A percentile compares a stretch with the other conserved stretches of the same genome.
phyloP scores from a whole-genome alignment of 129 eudicot genomes.

The Arctium minus region DNA sequence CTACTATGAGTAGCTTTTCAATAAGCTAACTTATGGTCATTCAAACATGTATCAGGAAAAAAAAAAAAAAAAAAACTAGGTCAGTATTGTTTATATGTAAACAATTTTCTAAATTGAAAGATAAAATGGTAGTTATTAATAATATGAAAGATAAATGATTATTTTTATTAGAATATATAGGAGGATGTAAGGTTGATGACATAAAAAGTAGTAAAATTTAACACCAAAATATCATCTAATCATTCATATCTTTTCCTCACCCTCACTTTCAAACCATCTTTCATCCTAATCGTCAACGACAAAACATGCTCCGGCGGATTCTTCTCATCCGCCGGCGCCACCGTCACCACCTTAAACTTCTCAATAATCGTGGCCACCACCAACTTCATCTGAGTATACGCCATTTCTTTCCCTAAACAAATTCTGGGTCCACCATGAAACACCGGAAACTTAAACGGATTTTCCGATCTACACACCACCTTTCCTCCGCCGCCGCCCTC shows the following conservation, averaged over 20 bases:
- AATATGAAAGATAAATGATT: background rate
- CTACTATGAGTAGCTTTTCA: too few species aligned
- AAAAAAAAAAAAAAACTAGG: too few species aligned
- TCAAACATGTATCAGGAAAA: too few species aligned
- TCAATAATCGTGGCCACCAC: constrained; percentile 66
- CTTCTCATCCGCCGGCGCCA: constrained; percentile 24
- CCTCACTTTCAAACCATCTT: constrained; percentile 51
- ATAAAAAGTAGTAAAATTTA: background rate
- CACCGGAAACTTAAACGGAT: constrained; percentile 55
- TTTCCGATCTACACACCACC: constrained; percentile 41
- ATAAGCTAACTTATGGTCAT: too few species aligned
- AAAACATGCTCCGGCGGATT: constrained; percentile 52
- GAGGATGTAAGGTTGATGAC: background rate
- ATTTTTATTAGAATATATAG: too few species aligned
- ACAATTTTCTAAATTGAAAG: too few species aligned
- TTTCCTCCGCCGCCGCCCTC: constrained; percentile 12
- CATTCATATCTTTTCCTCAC: constrained; percentile 24
- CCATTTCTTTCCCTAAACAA: constrained; percentile 87
- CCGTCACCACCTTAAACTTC: constrained; percentile 37
- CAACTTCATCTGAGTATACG: constrained; percentile 82
- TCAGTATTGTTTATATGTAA: too few species aligned
- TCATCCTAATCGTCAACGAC: constrained; percentile 74
- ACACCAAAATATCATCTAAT: background rate
- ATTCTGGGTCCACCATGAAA: constrained; percentile 79
- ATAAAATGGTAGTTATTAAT: too few species aligned